Conservation (phyloP, 2,329 filamentous ascomycete genomes). For the Westerdykella ornata region DNA sequence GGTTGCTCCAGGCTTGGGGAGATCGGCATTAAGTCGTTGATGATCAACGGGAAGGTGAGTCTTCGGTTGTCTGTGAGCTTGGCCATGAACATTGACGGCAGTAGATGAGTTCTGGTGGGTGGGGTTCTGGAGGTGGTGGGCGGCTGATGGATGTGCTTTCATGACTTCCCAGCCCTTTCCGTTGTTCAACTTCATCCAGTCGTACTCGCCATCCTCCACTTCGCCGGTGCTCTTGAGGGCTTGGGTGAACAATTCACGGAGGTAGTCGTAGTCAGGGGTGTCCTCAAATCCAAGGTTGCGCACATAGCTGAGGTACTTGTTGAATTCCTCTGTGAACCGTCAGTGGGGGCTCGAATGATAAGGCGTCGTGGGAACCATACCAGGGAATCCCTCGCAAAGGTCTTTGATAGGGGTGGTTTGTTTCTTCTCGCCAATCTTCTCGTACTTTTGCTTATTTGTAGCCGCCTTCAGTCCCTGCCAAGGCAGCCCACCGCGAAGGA, state of each 20-base stretch:
- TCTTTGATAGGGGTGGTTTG: constrained; percentile 97
- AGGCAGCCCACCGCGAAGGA: constrained; percentile 58
- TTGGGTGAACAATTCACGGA: constrained; percentile 92
- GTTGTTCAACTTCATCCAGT: constrained; percentile 98
- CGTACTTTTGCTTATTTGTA: constrained; percentile 92
- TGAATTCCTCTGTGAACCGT: constrained; percentile 69
- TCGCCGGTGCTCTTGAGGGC: constrained; percentile 90
- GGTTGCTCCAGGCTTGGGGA: constrained; percentile 56
- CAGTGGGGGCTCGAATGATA: constrained; percentile 16
- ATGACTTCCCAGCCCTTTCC: constrained; percentile 86
- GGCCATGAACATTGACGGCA: constrained; percentile 71
- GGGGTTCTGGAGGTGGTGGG: constrained; percentile 67
- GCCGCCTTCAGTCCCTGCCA: constrained; percentile 64
- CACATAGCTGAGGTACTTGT: constrained; percentile 94
- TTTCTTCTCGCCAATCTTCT: constrained; percentile 99
- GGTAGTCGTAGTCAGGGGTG: constrained; percentile 95
- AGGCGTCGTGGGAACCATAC: constrained; percentile 38
- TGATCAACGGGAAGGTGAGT: constrained; percentile 41
- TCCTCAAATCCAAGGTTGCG: constrained; percentile 98
- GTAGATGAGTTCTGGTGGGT: constrained; percentile 72
- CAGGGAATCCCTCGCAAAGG: constrained; percentile 87
- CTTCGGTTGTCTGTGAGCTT: constrained; percentile 56
- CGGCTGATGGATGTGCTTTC: constrained; percentile 62
- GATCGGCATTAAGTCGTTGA: constrained; percentile 43
- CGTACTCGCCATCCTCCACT: constrained; percentile 95